Percentiles rank a stretch among this genome's conserved stretches.
Conservation (phyloP, 148 eudicot genomes). For the Chenopodium suecicum region DNA sequence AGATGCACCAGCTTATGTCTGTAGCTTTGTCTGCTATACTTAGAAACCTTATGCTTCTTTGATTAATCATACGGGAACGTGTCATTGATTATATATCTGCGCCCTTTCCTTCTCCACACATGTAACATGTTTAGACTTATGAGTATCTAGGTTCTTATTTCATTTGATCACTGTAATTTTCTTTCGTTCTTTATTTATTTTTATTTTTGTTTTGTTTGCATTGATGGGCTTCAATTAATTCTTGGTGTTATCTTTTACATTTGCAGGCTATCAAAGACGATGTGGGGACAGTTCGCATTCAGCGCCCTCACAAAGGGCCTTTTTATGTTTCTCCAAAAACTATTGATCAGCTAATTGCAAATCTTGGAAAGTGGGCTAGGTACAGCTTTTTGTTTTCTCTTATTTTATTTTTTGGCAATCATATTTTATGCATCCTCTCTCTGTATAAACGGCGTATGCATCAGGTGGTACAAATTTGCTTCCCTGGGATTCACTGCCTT, state of each 20-base stretch:
- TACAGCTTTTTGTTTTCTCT: conserved; percentile 18
- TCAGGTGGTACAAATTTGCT: conserved; percentile 86
- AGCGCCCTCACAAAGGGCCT: conserved; percentile 88
- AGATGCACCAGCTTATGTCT: background rate
- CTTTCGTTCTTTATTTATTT: background rate
- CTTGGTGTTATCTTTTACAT: conserved; percentile 5
- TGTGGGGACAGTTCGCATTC: conserved; percentile 79
- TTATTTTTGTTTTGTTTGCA: no score
- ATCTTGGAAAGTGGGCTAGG: conserved; percentile 98
- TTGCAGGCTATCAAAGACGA: conserved; percentile 79
- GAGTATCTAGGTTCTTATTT: background rate
- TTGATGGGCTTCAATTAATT: background rate
- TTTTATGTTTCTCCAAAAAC: conserved; percentile 84
- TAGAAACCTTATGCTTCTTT: background rate
- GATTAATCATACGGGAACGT: background rate
- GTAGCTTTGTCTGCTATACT: background rate
- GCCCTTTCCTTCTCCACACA: background rate
- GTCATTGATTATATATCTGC: background rate
- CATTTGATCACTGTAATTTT: background rate
- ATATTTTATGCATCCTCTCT: background rate
- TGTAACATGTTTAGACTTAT: background rate
- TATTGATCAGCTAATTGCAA: conserved; percentile 89
- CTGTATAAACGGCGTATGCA: conserved; percentile 17
- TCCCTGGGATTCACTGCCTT: conserved; percentile 77
- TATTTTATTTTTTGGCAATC: background rate